Percentiles rank a stretch among this genome's conserved stretches.
These are phyloP conservation scores for Xylariaceae sp. DNA, from an alignment of 2,329 filamentous ascomycete species.

Conservation along the genomic window DNA sequence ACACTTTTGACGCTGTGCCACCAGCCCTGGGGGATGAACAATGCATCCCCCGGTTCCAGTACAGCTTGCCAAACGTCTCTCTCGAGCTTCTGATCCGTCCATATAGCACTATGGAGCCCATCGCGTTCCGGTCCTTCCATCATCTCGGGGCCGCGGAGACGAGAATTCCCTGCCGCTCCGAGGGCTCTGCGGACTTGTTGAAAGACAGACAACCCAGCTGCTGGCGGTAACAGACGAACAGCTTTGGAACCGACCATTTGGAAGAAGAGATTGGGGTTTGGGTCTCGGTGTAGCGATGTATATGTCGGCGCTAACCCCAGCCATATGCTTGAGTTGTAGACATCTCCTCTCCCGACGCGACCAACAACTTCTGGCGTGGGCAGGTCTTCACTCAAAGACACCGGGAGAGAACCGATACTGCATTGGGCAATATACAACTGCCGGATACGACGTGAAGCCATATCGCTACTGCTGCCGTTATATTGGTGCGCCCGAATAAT, in stretches of 20 bases:
- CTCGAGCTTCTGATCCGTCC: slow-evolving; percentile 43
- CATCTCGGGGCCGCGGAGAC: slow-evolving; percentile 78
- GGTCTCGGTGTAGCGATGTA: slow-evolving; percentile 86
- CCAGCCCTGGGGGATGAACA: slow-evolving; percentile 80
- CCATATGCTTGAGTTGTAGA: slow-evolving; percentile 88
- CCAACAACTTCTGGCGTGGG: slow-evolving; percentile 61
- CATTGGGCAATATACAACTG: slow-evolving; percentile 85
- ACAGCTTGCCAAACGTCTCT: slow-evolving; percentile 45
- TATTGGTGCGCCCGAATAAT: slow-evolving; percentile 54
- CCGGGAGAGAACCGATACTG: slow-evolving; percentile 63
- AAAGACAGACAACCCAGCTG: slow-evolving; percentile 60
- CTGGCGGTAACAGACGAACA: slow-evolving; percentile 65
- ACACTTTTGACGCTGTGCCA: slow-evolving; percentile 77
- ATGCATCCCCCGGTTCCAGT: slow-evolving; percentile 60
- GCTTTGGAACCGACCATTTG: slow-evolving; percentile 71
- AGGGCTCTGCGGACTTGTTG: slow-evolving; percentile 41
- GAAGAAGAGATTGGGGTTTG: slow-evolving; percentile 88
- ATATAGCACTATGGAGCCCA: slow-evolving; percentile 63
- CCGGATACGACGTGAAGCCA: slow-evolving; percentile 17
- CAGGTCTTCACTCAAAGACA: slow-evolving; percentile 56
- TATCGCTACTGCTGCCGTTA: slow-evolving; percentile 32
- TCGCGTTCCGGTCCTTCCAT: slow-evolving; percentile 73
- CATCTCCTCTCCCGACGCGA: slow-evolving; percentile 65
- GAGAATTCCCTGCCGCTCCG: slow-evolving; percentile 37
- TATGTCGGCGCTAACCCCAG: slow-evolving; percentile 80